Evolutionary conservation across 2,329 filamentous ascomycete species (phyloP), one percentile per base, ranked within the genome.

Genomic region (Penicillium psychrosexuale): DNA sequence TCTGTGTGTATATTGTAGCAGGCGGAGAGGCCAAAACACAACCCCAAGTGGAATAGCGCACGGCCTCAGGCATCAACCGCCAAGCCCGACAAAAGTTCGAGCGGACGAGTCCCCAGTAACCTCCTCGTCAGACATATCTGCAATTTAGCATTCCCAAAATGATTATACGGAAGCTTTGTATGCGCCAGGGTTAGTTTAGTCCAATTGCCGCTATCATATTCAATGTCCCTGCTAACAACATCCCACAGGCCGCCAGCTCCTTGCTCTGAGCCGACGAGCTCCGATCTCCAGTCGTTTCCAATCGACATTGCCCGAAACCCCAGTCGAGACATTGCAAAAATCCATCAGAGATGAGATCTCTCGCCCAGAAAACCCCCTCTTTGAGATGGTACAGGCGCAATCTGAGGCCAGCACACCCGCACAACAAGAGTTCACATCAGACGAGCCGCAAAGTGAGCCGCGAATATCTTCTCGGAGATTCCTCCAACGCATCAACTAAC

Each of bases 91-190:
- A 72, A 66, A 72, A 71, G 69, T 72, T 72, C 68, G 59, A 61
- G 61, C 65, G 60, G 65, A 67, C 62, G 55, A 67, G 56, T 61
- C 59, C 47, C 47, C 36, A 55, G 52, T 47, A 56, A 55, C 45
- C 53, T 47, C 48, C 47, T 46, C 52, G 43, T 44, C 37, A 57
- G 51, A 56, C 60, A 47, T 27, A 55, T 61, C 59, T 57, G 47
- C 57, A 51, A 53, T 50, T 57, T 55, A 51, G 47, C 51, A 47
- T 54, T 62, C 49, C 46, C 68, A 71, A 51, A 47, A 76, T 76
- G 74, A 76, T 76, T 67, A 66, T 76, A 62, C 71, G 74, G 60
- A 66, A 72, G 52, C 47, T 73, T 40, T 70, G 65, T 61, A 58
- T 69, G 67, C 72, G 72, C 68, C 74, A 76, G 56, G 69, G 74